A percentile compares a stretch with the other conserved stretches of the same genome.
phyloP scores from a whole-genome alignment of 768 basidiomycete species.

The Pleurotus pulmonarius region DNA sequence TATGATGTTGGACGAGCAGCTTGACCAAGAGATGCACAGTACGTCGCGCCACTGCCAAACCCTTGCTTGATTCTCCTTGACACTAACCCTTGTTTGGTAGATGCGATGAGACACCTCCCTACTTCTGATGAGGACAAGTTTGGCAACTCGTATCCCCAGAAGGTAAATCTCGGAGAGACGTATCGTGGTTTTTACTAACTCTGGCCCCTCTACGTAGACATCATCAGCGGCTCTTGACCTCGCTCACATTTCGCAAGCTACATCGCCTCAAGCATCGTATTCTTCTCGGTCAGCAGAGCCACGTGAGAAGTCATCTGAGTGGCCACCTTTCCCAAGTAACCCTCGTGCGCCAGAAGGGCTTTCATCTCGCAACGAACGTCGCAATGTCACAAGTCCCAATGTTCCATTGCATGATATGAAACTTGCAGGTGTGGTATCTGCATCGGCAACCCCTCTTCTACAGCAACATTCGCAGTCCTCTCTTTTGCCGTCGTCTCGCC shows the following conservation, averaged over 20 bases:
- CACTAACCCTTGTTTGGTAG: slow-evolving; percentile 33
- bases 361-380: slow-evolving; percentile 55
- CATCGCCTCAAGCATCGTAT: slow-evolving; percentile 64
- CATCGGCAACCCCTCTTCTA: slow-evolving; percentile 60
- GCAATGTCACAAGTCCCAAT: slow-evolving; percentile 72
- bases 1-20: slow-evolving; percentile 89
- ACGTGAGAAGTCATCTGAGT: slow-evolving; percentile 80
- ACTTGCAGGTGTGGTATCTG: slow-evolving; percentile 45
- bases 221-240: slow-evolving; percentile 93
- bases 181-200: slow-evolving; percentile 1
- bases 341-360: slow-evolving; percentile 59
- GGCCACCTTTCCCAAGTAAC: slow-evolving; percentile 83
- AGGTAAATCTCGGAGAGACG: slow-evolving; percentile 40
- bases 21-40: slow-evolving; percentile 96
- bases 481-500: slow-evolving; percentile 56
- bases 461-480: slow-evolving; percentile 57
- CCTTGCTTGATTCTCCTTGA: slow-evolving; percentile 2
- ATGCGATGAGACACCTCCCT: slow-evolving; percentile 84
- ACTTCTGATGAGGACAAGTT: slow-evolving; percentile 91
- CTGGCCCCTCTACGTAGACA: slow-evolving; percentile 37
- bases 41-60: slow-evolving; percentile 24
- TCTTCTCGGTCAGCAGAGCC: slow-evolving; percentile 49
- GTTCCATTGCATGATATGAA: slow-evolving; percentile 52
- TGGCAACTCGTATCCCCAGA: slow-evolving; percentile 54
- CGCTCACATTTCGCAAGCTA: slow-evolving; percentile 76